Evolutionary conservation across 1,284 basidiomycete genomes (phyloP).

Genomic region (Cryptococcus sp.): DNA sequence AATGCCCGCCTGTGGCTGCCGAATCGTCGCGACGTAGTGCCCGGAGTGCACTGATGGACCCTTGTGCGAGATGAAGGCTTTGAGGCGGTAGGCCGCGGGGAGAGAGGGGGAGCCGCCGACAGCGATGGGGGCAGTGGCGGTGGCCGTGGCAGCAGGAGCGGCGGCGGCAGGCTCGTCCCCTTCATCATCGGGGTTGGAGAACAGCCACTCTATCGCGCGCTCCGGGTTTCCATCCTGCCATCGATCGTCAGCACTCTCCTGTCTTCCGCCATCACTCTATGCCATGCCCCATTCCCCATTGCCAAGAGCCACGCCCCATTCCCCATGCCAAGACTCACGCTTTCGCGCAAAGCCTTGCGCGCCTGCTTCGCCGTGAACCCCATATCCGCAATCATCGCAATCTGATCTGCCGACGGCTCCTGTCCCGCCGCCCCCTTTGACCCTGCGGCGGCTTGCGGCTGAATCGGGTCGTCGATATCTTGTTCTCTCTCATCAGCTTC

Average conservation of each 20-base stretch:
- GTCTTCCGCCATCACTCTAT: background rate
- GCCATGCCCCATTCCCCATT: background rate
- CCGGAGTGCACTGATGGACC: slow-evolving; percentile 92
- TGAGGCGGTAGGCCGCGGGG: slow-evolving; percentile 75
- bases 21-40: slow-evolving; percentile 62
- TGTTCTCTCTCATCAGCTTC: slow-evolving; percentile 2
- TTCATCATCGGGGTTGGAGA: slow-evolving; percentile 83
- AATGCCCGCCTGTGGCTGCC: slow-evolving; percentile 39
- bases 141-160: slow-evolving; percentile 5
- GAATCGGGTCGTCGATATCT: slow-evolving; percentile 87
- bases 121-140: slow-evolving; percentile 14
- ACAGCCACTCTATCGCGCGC: slow-evolving; percentile 94
- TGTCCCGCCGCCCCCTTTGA: slow-evolving; percentile 38
- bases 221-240: slow-evolving; percentile 68
- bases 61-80: slow-evolving; percentile 95
- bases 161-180: slow-evolving; percentile 56
- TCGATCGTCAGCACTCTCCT: background rate
- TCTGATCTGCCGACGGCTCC: slow-evolving; percentile 66
- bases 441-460: slow-evolving; percentile 31
- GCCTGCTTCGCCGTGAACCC: slow-evolving; percentile 85
- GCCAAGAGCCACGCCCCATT: background rate
- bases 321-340: slow-evolving; percentile 56
- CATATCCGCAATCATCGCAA: slow-evolving; percentile 80
- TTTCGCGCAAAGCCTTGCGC: slow-evolving; percentile 79
- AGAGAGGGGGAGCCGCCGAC: slow-evolving; percentile 58